Percentiles rank a stretch among this genome's conserved stretches.
These are phyloP conservation scores for Musa troglodytarum DNA, from an alignment of 176 grass and related monocot species.

Conservation along the genomic window DNA sequence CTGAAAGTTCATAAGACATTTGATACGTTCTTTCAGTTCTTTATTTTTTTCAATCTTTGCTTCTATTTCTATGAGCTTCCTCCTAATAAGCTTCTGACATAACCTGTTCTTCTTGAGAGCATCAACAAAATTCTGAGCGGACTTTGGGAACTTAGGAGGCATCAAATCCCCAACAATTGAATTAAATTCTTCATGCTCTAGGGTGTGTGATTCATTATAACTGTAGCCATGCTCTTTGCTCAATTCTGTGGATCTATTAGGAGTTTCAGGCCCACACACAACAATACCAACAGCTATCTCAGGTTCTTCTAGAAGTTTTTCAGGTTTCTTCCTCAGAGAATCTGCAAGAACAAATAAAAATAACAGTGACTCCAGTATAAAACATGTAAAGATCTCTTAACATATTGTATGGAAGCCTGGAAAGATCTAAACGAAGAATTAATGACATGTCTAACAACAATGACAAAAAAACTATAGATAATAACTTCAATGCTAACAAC, in stretches of 20 bases:
- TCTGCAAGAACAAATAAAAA: constrained; percentile 4
- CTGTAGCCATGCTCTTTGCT: not conserved
- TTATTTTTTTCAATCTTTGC: constrained; percentile 88
- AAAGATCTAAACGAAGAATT: too few relatives aligned
- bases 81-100: constrained; percentile 85
- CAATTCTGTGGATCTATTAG: not conserved
- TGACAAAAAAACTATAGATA: too few relatives aligned
- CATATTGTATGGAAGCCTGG: too few relatives aligned
- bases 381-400: too few relatives aligned
- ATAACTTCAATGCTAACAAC: too few relatives aligned
- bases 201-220: constrained; percentile 7
- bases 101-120: constrained; percentile 84
- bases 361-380: too few relatives aligned
- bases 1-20: constrained; percentile 85
- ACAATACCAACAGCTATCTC: not conserved
- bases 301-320: constrained; percentile 4
- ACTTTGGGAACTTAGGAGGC: constrained; percentile 45
- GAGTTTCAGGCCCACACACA: not conserved
- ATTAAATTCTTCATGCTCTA: constrained; percentile 1
- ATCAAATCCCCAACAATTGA: constrained; percentile 14
- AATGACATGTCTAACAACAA: too few relatives aligned
- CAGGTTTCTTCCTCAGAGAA: not conserved
- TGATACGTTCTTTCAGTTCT: constrained; percentile 64
- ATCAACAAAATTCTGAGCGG: constrained; percentile 54
- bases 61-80: constrained; percentile 73